phyloP scores from a whole-genome alignment of 176 grass and related monocot genomes.

The Oryza officinalis region DNA sequence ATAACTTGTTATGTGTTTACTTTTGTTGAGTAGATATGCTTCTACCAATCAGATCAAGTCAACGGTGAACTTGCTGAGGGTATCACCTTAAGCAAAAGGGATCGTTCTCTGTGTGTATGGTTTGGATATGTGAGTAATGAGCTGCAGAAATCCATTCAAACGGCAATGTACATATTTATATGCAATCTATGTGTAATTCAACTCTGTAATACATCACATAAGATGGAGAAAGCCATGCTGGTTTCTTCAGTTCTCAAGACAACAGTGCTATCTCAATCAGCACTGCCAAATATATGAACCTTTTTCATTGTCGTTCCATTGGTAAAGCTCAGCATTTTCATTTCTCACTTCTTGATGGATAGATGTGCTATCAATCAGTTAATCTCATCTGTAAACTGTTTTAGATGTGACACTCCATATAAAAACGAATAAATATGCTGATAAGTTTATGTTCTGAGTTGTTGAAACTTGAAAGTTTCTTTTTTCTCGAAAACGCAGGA shows the following conservation, averaged over 20 bases:
- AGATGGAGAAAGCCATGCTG: neutral
- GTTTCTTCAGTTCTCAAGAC: slow-evolving; percentile 1
- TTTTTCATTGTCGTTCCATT: neutral
- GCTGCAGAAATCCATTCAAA: neutral
- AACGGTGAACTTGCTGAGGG: neutral
- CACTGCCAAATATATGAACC: neutral
- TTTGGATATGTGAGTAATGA: slow-evolving; percentile 10
- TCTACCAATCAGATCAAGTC: neutral
- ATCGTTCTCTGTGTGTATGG: neutral
- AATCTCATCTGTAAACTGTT: neutral
- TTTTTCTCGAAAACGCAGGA: too few relatives aligned
- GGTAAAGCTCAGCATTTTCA: neutral
- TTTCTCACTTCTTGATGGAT: neutral
- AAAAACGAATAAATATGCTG: neutral
- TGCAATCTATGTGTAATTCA: neutral
- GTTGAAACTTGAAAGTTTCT: neutral
- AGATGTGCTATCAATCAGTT: neutral
- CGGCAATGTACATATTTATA: neutral
- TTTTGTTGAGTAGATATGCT: slow-evolving; percentile 8
- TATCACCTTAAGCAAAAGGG: neutral
- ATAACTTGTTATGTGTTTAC: slow-evolving; percentile 32
- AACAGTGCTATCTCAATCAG: neutral
- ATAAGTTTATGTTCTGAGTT: neutral
- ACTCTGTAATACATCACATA: slow-evolving; percentile 4
- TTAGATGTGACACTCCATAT: neutral